phyloP scores from a whole-genome alignment of 306 rosid genomes.

The Parietaria judaica region DNA sequence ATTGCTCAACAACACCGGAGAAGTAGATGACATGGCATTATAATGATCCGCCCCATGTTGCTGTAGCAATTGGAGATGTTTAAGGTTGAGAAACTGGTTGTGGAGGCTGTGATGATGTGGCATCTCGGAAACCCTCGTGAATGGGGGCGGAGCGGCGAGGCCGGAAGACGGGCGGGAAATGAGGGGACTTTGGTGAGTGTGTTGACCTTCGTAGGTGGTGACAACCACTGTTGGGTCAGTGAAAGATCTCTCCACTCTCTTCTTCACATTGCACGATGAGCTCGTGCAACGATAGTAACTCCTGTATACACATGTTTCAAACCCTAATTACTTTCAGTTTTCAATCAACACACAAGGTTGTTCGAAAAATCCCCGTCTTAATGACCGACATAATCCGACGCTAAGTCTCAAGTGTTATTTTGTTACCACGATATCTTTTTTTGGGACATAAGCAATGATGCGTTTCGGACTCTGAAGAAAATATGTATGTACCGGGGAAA shows the following conservation, averaged over 20 bases:
- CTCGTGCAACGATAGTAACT: constrained; percentile 97
- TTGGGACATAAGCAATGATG: too few species aligned
- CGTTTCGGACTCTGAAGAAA: too few species aligned
- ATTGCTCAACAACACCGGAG: neutral
- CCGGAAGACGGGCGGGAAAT: constrained; percentile 41
- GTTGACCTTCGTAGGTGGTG: constrained; percentile 94
- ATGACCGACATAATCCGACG: too few species aligned
- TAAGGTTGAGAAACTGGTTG: constrained; percentile 3
- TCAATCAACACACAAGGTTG: too few species aligned
- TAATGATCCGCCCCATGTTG: constrained; percentile 16
- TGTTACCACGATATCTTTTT: too few species aligned
- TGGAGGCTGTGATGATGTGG: constrained; percentile 8
- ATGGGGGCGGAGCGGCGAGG: constrained; percentile 19
- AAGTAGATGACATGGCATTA: constrained; percentile 21
- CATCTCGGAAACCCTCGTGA: constrained; percentile 19
- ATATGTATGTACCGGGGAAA: constrained; percentile 58
- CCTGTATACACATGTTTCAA: constrained; percentile 27
- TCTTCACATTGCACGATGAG: constrained; percentile 78
- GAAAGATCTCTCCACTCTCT: constrained; percentile 78
- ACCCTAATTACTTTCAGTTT: neutral
- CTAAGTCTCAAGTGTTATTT: too few species aligned
- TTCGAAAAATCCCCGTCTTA: too few species aligned
- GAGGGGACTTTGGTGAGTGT: constrained; percentile 65
- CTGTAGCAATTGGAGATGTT: constrained; percentile 4
- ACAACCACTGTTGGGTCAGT: constrained; percentile 68